Conservation (phyloP, 768 basidiomycete genomes). For the Jaapia argillacea region DNA sequence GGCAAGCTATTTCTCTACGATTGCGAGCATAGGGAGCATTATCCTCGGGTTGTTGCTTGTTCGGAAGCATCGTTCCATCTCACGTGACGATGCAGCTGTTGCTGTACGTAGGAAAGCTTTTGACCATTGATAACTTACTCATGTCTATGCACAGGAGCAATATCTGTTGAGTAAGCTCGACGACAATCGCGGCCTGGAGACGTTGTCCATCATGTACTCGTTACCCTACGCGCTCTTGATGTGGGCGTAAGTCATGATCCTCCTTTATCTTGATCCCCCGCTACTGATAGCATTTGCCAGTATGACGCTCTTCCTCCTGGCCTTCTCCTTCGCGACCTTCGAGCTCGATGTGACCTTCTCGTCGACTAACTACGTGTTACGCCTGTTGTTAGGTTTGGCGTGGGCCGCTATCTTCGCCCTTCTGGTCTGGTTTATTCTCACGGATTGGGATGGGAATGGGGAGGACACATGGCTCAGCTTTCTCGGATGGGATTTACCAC, state of each 20-base stretch:
- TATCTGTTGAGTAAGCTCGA: slow-evolving; percentile 15
- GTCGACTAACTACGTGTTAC: not conserved
- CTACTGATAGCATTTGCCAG: too few species aligned
- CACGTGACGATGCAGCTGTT: slow-evolving; percentile 18
- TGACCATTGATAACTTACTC: too few species aligned
- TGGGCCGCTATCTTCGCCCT: not conserved
- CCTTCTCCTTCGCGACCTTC: not conserved
- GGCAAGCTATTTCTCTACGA: slow-evolving; percentile 32
- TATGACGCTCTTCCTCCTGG: not conserved
- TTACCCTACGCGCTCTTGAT: slow-evolving; percentile 11
- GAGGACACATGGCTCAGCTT: too few species aligned
- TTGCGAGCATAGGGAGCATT: slow-evolving; percentile 31
- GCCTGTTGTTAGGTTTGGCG: not conserved
- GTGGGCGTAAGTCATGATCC: slow-evolving; percentile 12
- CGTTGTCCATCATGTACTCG: slow-evolving; percentile 27
- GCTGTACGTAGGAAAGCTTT: slow-evolving; percentile 30
- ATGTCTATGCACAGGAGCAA: slow-evolving; percentile 10
- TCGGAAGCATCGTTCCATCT: slow-evolving; percentile 27
- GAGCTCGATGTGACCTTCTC: not conserved
- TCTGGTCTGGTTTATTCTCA: not conserved
- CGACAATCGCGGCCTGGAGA: slow-evolving; percentile 20
- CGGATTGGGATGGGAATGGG: not conserved
- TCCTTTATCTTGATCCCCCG: not conserved
- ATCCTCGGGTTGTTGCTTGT: slow-evolving; percentile 32
- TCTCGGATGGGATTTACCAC: too few species aligned